Conservation (phyloP, 768 basidiomycete species). For the Fistulinella prunicolor region DNA sequence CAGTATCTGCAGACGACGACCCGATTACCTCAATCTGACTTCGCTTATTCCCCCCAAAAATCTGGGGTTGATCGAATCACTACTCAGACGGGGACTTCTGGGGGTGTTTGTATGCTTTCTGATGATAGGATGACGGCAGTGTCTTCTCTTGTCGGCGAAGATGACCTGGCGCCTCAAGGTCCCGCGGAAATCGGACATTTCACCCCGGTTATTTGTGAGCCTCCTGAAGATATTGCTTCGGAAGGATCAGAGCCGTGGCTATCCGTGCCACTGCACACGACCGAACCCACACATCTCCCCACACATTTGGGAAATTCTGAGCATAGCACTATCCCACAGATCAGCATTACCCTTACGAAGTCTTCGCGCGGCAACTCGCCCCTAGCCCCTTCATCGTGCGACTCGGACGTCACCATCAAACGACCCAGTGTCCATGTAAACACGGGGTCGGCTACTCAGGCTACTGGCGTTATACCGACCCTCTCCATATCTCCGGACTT, state of each 20-base stretch:
- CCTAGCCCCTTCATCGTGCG: constrained; percentile 23
- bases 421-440: constrained; percentile 30
- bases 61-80: constrained; percentile 30
- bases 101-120: constrained; percentile 15
- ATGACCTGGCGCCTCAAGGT: constrained; percentile 12
- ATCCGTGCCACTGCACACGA: constrained; percentile 10
- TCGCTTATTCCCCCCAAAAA: constrained; percentile 19
- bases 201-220: constrained; percentile 27
- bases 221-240: constrained; percentile 27
- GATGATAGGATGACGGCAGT: constrained; percentile 14
- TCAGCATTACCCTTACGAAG: constrained; percentile 29
- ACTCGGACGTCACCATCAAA: constrained; percentile 25
- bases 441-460: constrained; percentile 26
- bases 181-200: constrained; percentile 27
- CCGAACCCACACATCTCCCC: constrained; percentile 13
- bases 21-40: constrained; percentile 28
- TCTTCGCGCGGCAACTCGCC: constrained; percentile 31
- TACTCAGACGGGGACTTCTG: constrained; percentile 8
- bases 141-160: constrained; percentile 14
- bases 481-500: constrained; percentile 13
- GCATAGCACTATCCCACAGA: constrained; percentile 26
- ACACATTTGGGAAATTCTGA: constrained; percentile 10
- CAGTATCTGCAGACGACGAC: constrained; percentile 21
- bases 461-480: constrained; percentile 11
- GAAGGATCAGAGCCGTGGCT: constrained; percentile 19